A percentile compares a stretch with the other conserved stretches of the same genome.
These are phyloP conservation scores for Pythium phragmiticola DNA, from an alignment of 352 stramenopile species.

Conservation along the genomic window DNA sequence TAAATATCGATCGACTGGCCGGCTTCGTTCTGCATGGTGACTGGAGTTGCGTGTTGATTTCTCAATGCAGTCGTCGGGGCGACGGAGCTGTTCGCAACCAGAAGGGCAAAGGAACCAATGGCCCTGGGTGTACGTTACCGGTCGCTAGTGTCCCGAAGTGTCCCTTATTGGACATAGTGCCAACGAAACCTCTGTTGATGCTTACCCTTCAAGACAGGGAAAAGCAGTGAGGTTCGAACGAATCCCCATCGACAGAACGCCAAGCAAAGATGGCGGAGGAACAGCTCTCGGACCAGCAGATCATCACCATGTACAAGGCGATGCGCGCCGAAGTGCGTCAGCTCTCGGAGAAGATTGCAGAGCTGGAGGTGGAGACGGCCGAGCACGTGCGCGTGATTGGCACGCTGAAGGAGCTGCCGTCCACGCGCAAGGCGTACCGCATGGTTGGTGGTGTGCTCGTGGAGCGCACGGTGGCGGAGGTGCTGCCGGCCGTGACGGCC, in stretches of 20 bases:
- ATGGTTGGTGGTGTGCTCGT: conserved; percentile 96
- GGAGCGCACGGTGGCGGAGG: conserved; percentile 94
- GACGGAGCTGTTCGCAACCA: not conserved
- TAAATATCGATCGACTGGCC: conserved; percentile 98
- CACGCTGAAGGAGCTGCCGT: conserved; percentile 72
- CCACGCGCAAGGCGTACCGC: conserved; percentile 90
- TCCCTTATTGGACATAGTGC: not conserved
- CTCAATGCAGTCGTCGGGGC: conserved; percentile 33
- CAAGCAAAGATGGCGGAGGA: conserved; percentile 29
- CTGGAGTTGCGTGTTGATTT: conserved; percentile 51
- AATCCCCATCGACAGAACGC: not conserved
- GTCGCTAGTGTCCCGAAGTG: conserved; percentile 29
- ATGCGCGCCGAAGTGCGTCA: conserved; percentile 82
- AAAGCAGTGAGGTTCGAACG: not conserved
- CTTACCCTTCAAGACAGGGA: not conserved
- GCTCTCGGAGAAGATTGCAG: conserved; percentile 81
- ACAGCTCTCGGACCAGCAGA: conserved; percentile 82
- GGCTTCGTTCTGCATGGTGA: conserved; percentile 97
- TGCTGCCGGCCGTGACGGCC: conserved; percentile 89
- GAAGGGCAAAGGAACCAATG: conserved; percentile 54
- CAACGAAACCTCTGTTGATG: not conserved
- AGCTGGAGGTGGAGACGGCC: conserved; percentile 80
- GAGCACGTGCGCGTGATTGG: conserved; percentile 86
- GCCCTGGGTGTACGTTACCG: conserved; percentile 84
- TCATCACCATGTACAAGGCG: conserved; percentile 85